Evolutionary conservation across 306 rosid genomes (phyloP).

Genomic region (Calophaca sinica): DNA sequence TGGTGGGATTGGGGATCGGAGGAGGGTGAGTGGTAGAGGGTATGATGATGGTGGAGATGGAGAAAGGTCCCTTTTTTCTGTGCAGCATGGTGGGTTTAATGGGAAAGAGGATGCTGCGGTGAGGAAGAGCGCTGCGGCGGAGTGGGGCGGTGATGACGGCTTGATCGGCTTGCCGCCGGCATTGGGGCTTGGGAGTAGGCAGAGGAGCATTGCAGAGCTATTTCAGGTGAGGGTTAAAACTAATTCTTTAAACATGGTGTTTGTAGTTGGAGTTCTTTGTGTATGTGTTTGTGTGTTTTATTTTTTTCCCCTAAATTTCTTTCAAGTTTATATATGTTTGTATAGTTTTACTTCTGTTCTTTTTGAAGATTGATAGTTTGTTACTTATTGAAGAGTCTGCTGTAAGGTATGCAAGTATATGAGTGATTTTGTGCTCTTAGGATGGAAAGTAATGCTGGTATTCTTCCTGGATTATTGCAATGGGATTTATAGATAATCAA

Average conservation of each 20-base stretch:
- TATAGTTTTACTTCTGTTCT: not conserved
- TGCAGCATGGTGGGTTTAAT: slow-evolving; percentile 77
- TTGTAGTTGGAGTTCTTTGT: slow-evolving; percentile 24
- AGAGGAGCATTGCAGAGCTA: slow-evolving; percentile 77
- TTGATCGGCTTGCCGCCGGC: slow-evolving; percentile 86
- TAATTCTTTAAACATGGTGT: not conserved
- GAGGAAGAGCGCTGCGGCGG: slow-evolving; percentile 54
- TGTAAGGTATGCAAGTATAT: not conserved
- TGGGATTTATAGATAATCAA: slow-evolving; percentile 3
- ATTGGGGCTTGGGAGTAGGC: slow-evolving; percentile 81
- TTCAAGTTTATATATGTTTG: slow-evolving; percentile 26
- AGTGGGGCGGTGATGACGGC: slow-evolving; percentile 80
- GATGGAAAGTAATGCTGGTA: slow-evolving; percentile 3
- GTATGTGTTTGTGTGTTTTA: not conserved
- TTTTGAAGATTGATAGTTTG: slow-evolving; percentile 24
- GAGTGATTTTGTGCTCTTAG: slow-evolving; percentile 17
- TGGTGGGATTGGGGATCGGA: slow-evolving; percentile 82
- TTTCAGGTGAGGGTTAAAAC: slow-evolving; percentile 62
- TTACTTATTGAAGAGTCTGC: not conserved
- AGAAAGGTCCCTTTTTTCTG: slow-evolving; percentile 62
- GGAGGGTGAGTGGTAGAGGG: slow-evolving; percentile 48
- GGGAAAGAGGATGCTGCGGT: slow-evolving; percentile 59
- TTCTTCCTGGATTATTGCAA: not conserved
- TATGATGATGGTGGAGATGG: slow-evolving; percentile 52
- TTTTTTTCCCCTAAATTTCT: too few relatives aligned